Conservation (phyloP, 768 basidiomycete genomes). For the Trametes cubensis region DNA sequence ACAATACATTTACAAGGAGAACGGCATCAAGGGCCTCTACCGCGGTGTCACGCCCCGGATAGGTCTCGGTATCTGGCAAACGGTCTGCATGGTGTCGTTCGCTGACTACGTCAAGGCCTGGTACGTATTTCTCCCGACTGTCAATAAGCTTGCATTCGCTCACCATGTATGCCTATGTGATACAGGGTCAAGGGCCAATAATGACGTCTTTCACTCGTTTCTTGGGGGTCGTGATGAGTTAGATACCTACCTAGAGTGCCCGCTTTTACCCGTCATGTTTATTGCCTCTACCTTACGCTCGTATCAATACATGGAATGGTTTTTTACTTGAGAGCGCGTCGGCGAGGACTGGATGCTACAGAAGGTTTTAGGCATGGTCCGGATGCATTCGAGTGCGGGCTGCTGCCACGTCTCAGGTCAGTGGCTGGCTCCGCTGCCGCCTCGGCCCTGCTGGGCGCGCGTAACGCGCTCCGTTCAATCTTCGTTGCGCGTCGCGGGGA, state of each 20-base stretch:
- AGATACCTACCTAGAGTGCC: constrained; percentile 18
- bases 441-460: too few species aligned
- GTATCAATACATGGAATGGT: constrained; percentile 16
- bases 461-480: too few species aligned
- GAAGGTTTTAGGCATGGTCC: too few species aligned
- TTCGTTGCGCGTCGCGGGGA: too few species aligned
- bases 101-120: constrained; percentile 94
- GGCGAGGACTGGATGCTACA: neutral
- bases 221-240: constrained; percentile 1
- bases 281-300: constrained; percentile 21
- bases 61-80: constrained; percentile 95
- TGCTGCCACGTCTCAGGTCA: too few species aligned
- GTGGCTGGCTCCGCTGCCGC: too few species aligned
- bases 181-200: constrained; percentile 20
- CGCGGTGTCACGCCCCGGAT: constrained; percentile 97
- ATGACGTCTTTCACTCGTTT: neutral
- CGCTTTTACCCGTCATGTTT: constrained; percentile 12
- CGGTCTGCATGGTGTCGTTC: constrained; percentile 98
- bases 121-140: constrained; percentile 39
- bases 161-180: neutral
- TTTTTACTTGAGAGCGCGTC: neutral
- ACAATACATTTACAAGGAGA: constrained; percentile 93
- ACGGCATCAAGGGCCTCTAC: constrained; percentile 95
- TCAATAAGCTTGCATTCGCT: neutral
- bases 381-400: too few species aligned